Conservation (phyloP, 495 filamentous ascomycete species). For the Podospora appendiculata region DNA sequence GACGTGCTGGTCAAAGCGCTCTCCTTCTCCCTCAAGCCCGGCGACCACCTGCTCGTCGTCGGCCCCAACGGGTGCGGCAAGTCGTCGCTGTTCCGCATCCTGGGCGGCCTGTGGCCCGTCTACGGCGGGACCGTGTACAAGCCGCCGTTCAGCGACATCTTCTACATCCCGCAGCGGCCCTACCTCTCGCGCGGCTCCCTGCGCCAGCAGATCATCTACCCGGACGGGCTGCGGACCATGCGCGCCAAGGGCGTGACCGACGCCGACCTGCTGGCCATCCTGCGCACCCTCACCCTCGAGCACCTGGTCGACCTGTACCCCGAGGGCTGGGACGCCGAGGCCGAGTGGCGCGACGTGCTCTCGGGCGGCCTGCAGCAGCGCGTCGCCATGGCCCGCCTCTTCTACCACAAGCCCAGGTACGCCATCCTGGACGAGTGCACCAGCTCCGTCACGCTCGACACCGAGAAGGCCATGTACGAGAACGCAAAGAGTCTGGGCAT, state of each 20-base stretch:
- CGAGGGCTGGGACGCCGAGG: constrained; percentile 84
- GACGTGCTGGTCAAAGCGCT: constrained; percentile 79
- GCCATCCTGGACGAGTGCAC: constrained; percentile 98
- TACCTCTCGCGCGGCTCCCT: constrained; percentile 85
- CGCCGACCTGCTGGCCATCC: constrained; percentile 65
- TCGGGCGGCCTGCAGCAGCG: constrained; percentile 90
- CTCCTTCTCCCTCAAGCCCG: constrained; percentile 76
- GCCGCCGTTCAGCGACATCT: constrained; percentile 82
- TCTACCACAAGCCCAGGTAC: constrained; percentile 88
- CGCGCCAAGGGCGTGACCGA: constrained; percentile 78
- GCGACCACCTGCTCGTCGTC: constrained; percentile 88
- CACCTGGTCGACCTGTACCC: constrained; percentile 72
- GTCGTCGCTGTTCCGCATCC: constrained; percentile 88
- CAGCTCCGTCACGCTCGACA: constrained; percentile 82
- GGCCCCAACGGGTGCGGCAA: constrained; percentile 98
- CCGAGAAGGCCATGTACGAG: constrained; percentile 94
- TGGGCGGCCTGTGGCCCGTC: constrained; percentile 97
- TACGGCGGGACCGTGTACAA: constrained; percentile 91
- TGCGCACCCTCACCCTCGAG: constrained; percentile 73
- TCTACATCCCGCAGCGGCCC: constrained; percentile 95
- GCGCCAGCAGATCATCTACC: constrained; percentile 94
- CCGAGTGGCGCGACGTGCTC: constrained; percentile 91
- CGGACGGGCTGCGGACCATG: constrained; percentile 82
- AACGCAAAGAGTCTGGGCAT: constrained; percentile 85
- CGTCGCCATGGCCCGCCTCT: constrained; percentile 94